Conservation (phyloP, 495 filamentous ascomycete genomes). For the Haplographium delicatum region DNA sequence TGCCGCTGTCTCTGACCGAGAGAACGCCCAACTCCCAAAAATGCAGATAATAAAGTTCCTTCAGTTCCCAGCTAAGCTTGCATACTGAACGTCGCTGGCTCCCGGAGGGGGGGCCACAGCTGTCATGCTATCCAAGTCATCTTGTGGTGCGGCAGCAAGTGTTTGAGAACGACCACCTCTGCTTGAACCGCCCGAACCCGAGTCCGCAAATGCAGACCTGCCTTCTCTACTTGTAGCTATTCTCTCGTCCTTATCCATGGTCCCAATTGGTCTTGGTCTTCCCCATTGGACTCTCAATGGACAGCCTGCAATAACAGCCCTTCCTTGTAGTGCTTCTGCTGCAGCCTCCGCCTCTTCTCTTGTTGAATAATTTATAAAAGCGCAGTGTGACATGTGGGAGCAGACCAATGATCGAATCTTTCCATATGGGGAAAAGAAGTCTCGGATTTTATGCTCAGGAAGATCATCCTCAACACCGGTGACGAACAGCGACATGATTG, state of each 20-base stretch:
- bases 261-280: constrained; percentile 83
- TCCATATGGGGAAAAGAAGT: constrained; percentile 84
- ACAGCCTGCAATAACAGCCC: constrained; percentile 76
- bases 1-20: no score
- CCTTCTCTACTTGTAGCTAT: constrained; percentile 69
- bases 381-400: constrained; percentile 93
- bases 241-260: constrained; percentile 77
- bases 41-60: constrained; percentile 16
- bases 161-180: constrained; percentile 26
- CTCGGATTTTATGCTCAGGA: constrained; percentile 82
- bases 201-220: constrained; percentile 45
- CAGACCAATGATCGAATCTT: constrained; percentile 85
- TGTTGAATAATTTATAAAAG: constrained; percentile 88
- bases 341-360: constrained; percentile 80
- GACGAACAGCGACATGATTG: constrained; percentile 85
- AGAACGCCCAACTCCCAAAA: constrained; percentile 28
- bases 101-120: constrained; percentile 78
- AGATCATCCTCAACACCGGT: constrained; percentile 96
- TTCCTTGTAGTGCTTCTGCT: constrained; percentile 78
- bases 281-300: constrained; percentile 89
- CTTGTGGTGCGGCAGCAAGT: constrained; percentile 30
- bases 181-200: constrained; percentile 12
- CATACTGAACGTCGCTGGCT: constrained; percentile 73
- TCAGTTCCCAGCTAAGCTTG: constrained; percentile 79
- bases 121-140: constrained; percentile 43